Conservation (phyloP, 192 early-diverging fungal species). For the Podila verticillata region DNA sequence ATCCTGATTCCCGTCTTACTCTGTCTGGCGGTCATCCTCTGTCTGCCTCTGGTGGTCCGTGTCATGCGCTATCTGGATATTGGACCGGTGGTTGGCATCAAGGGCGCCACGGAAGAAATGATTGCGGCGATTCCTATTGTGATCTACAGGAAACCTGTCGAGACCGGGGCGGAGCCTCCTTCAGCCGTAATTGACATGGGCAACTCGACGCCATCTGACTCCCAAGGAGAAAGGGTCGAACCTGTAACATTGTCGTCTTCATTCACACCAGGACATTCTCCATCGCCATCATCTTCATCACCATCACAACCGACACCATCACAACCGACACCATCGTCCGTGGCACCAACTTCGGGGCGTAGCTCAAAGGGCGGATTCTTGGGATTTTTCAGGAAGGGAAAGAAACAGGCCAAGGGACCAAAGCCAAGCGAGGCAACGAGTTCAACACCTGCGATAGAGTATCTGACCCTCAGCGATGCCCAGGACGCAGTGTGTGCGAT, state of each 20-base stretch:
- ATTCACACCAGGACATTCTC: not conserved
- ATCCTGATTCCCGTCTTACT: conserved; percentile 69
- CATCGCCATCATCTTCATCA: conserved; percentile 5
- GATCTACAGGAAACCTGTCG: conserved; percentile 56
- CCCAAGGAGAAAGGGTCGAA: not conserved
- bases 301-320: not conserved
- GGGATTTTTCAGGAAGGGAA: conserved; percentile 11
- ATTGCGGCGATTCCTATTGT: conserved; percentile 76
- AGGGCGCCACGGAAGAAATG: conserved; percentile 73
- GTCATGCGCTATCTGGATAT: conserved; percentile 66
- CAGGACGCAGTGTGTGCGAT: conserved; percentile 83
- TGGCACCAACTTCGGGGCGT: not conserved
- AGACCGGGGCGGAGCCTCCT: not conserved
- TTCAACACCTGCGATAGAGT: conserved; percentile 6
- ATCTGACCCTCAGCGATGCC: conserved; percentile 61
- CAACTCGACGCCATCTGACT: not conserved
- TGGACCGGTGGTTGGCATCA: conserved; percentile 62
- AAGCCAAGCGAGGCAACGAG: not conserved
- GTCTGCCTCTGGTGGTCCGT: conserved; percentile 71
- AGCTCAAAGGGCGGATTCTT: conserved; percentile 12
- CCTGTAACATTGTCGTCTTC: not conserved
- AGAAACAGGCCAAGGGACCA: conserved; percentile 5
- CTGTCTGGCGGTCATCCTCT: conserved; percentile 69
- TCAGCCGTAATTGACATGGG: conserved; percentile 11
- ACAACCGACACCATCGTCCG: not conserved